Base-by-base conservation (phyloP, 306 rosid genomes). In the Acacia confusa region DNA sequence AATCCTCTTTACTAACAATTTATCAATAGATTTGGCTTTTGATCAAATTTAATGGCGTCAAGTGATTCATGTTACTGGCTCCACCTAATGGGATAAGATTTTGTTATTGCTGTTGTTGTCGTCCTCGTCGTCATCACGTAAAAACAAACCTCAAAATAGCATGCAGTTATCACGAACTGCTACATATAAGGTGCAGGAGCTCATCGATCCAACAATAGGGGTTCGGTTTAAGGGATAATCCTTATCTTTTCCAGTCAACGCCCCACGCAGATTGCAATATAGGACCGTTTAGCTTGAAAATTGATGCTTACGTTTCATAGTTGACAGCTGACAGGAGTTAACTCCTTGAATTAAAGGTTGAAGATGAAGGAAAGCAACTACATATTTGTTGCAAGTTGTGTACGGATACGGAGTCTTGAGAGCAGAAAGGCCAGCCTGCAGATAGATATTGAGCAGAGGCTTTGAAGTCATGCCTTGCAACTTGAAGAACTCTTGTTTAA, bases 371-470 rank as follows among this genome's bases (percentile, higher is more conserved):
- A 32, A 65, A 73, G 61, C 22, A 27, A 69, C 27, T 24, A 81
- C 65, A 25, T 32, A 68, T 2, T 28, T 70, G 48, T 12, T 30
- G 16, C 41, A 61, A 47, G 30, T 74, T 75, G 67, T 60, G 34
- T 73, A 70, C 6, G 97, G 98, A 95, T 93, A 93, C 99, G 98
- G 97, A 41, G 98, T 95, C 86, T 93, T 95, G 69, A 93, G 89
- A 77, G 99, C 97, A 47, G 99, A 95, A 52, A 95, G 89, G 70
- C 99, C 98, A 45, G 99, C 99, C 92, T 93, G 99, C 70, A 95
- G 86, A 84, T 92, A 95, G 74, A 95, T 95, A 82, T 91, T 91
- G 45, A 95, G 93, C 86, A 95, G 83, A 73, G 99, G 98, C 85
- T 93, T 98, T 32, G 91, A 88, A 7, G 98, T 92, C 99, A 93